Conservation (phyloP, 2,329 filamentous ascomycete species). For the Phialophora tarda region DNA sequence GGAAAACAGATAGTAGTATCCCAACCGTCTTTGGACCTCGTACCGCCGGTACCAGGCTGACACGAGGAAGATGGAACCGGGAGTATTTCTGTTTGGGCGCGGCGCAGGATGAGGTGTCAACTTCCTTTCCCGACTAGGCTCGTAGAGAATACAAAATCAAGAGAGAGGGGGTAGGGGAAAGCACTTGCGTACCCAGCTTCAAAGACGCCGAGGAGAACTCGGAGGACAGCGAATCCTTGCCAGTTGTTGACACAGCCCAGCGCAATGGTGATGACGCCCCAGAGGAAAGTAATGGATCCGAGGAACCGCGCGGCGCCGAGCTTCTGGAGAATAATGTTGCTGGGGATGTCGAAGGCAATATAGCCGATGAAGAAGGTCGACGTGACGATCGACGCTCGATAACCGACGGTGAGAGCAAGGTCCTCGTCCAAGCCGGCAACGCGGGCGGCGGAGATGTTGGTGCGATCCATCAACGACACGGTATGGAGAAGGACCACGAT, state of each 20-base stretch:
- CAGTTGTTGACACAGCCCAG: constrained; percentile 41
- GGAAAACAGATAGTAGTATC: constrained; percentile 26
- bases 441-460: constrained; percentile 59
- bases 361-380: constrained; percentile 29
- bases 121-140: too few species aligned
- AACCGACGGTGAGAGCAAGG: constrained; percentile 40
- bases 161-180: too few species aligned
- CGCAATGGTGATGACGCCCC: constrained; percentile 50
- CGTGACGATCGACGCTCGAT: constrained; percentile 15
- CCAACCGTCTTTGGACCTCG: constrained; percentile 34
- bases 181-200: constrained; percentile 51
- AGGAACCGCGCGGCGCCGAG: constrained; percentile 19
- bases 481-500: constrained; percentile 52
- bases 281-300: constrained; percentile 43
- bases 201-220: constrained; percentile 63
- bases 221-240: constrained; percentile 36
- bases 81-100: constrained; percentile 17
- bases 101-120: too few species aligned
- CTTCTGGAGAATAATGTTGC: constrained; percentile 41
- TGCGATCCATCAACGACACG: constrained; percentile 51
- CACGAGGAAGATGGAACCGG: constrained; percentile 33
- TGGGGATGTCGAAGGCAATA: constrained; percentile 44
- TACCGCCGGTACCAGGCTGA: constrained; percentile 32
- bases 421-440: constrained; percentile 58
- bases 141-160: too few species aligned